A percentile compares a stretch with the other conserved stretches of the same genome.
These are phyloP conservation scores for Chytridiales sp. DNA, from an alignment of 371 early-diverging fungal species.

Conservation along the genomic window DNA sequence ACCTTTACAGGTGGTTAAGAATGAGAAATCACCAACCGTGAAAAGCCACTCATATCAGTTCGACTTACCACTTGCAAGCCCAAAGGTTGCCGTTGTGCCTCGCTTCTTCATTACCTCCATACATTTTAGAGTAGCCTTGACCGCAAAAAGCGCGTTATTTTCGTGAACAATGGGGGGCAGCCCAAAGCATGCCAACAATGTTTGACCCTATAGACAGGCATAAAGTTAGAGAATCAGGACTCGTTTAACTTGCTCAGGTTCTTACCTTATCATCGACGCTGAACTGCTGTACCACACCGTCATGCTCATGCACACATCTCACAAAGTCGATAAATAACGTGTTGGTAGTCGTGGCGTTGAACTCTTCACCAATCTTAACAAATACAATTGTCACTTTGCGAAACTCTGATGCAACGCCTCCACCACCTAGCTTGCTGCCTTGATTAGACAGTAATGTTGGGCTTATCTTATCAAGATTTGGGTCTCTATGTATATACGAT, in stretches of 20 bases:
- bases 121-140: too few relatives aligned
- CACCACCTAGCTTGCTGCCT: too few relatives aligned
- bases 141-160: constrained; percentile 29
- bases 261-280: constrained; percentile 2
- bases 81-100: too few relatives aligned
- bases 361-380: constrained; percentile 23
- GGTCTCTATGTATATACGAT: too few relatives aligned
- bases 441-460: too few relatives aligned
- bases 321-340: constrained; percentile 14
- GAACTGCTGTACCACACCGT: constrained; percentile 27
- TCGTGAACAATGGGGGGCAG: constrained; percentile 31
- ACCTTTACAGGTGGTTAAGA: too few relatives aligned
- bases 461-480: too few relatives aligned
- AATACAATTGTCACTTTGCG: constrained; percentile 25
- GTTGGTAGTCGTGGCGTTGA: constrained; percentile 20
- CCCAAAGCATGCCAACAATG: constrained; percentile 26
- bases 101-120: too few relatives aligned
- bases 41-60: too few relatives aligned
- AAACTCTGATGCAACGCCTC: too few relatives aligned
- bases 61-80: too few relatives aligned
- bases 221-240: neutral
- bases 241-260: neutral
- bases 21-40: too few relatives aligned
- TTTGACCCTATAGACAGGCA: constrained; percentile 28
- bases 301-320: constrained; percentile 5